Base-by-base conservation (phyloP, 345 rosid genomes). In the Gynandropsis gynandra region DNA sequence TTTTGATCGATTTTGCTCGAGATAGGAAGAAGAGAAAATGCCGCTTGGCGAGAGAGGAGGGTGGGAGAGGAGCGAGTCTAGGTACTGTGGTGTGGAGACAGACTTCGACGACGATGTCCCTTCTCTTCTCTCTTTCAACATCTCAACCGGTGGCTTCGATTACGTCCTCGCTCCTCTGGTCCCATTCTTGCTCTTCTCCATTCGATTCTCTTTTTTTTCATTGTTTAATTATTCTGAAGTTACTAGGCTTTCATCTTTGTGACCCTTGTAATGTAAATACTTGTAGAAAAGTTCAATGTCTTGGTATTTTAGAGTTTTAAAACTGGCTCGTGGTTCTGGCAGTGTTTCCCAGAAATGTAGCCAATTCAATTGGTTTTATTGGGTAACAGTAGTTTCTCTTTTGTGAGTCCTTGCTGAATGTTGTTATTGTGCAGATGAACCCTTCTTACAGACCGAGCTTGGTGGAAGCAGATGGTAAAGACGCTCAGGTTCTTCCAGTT, bases 161-260 rank as follows among this genome's bases (percentile, higher is more conserved):
- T 88, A 82, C 36, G 69, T 80, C 46, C 66, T 88, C 10, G 66
- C 80, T 59, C 74, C 82, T 13, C 67, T 85, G 78, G 94, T 83
- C 73, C 82, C 76, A 65, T 81, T 42, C 78, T 80, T 61, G 69
- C 84, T 60, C 85, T 76, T 67, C 87, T 80, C 56, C 41, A 65
- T 46, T 75, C 83, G 19, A 81, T 64, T 59, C 70, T 18, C 54
- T 21, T 5, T 27, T 42, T 0, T 9, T 27, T 24, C 29, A 24
- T 24, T 24, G 29, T 24, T 2, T 24, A 24, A 24, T 24, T 5
- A 24, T 24, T 24, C 29, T 24, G 29, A 24, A 75, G 10, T 77
- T 73, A n/a, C n/a, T n/a, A n/a, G n/a, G n/a, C n/a, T 64, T 83
- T 82, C 62, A 85, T 77, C 65, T 81, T 79, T 62, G 94, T 86